Base-by-base conservation (phyloP, 176 grass and related monocot species). In the maize (Zea mays) region DNA sequence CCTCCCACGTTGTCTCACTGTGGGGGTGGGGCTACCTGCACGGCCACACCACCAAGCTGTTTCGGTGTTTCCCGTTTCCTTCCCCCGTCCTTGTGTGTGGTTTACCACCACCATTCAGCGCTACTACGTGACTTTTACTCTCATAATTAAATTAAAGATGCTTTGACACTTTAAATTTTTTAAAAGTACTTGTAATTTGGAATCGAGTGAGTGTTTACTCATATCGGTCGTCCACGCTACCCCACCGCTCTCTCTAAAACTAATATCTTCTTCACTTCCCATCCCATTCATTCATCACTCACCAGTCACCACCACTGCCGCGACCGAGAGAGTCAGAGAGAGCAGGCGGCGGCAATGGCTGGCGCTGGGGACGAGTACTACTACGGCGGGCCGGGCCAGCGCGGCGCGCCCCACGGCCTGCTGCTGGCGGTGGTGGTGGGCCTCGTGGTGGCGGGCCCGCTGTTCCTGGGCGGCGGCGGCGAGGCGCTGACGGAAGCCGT, bases 371-470 rank as follows among this genome's bases (percentile, higher is more conserved):
- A 87, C 51, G 80, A 88, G 39, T 77, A 87, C 79, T 65, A 87
- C 61, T 73, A 78, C 56, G 79, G 73, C 75, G 74, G 69, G 0
- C 75, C 70, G 0, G 83, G 76, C 0, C 76, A 73, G 41, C 52
- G 73, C 2, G 82, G 71, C 11, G 77, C 90, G 46, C 91, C 91
- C 20, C 91, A 93, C 82, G 91, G 87, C 14, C 60, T 93, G 74
- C 74, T 90, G 59, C 82, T 93, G 59, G 91, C 91, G 73, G 84
- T 85, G 69, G 91, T 86, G 79, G 38, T 85, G 74, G 85, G 83
- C 3, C 85, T 84, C 7, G 68, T 93, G 63, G 87, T 90, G 70
- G 85, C 80, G 27, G 91, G 82, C 68, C 81, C 75, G 85, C 82
- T 89, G 2, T 87, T 93, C 85, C 82, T 90, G 59, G 78, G 88